phyloP scores from a whole-genome alignment of 2,329 filamentous ascomycete species.

The Trichoderma atroviride region DNA sequence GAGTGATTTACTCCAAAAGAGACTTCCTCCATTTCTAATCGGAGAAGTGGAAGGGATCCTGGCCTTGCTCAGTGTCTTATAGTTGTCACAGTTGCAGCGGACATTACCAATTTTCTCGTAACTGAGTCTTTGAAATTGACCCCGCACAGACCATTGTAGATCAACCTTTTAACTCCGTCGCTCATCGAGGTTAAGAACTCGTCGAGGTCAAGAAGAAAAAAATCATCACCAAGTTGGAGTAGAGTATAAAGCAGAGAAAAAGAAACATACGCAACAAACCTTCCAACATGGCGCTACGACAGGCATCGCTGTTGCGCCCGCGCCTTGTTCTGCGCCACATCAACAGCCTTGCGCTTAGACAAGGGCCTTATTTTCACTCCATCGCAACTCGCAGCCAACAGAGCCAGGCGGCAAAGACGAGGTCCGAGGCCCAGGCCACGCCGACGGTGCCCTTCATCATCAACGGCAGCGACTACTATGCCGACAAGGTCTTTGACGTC shows the following conservation, averaged over 20 bases:
- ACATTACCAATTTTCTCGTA: conserved; percentile 8
- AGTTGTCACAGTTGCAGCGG: neutral
- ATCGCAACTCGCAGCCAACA: neutral
- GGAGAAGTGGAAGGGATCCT: neutral
- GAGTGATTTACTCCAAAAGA: neutral
- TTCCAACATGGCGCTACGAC: neutral
- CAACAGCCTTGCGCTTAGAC: neutral
- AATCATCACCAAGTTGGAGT: neutral
- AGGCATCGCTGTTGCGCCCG: neutral
- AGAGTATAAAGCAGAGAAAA: neutral
- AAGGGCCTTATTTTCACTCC: neutral
- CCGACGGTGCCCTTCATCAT: conserved; percentile 46
- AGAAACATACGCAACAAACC: neutral
- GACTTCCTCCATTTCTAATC: neutral
- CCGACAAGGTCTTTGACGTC: conserved; percentile 57
- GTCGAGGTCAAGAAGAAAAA: neutral
- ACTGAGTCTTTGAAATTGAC: neutral
- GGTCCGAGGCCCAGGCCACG: neutral
- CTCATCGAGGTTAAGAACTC: neutral
- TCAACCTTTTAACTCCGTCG: neutral
- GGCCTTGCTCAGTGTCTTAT: neutral
- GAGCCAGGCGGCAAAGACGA: neutral
- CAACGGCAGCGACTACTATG: conserved; percentile 48
- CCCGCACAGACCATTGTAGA: conserved; percentile 18
- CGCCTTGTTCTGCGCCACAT: neutral